Evolutionary conservation across 176 grass and related monocot genomes (phyloP).

Genomic region (Otatea glauca): DNA sequence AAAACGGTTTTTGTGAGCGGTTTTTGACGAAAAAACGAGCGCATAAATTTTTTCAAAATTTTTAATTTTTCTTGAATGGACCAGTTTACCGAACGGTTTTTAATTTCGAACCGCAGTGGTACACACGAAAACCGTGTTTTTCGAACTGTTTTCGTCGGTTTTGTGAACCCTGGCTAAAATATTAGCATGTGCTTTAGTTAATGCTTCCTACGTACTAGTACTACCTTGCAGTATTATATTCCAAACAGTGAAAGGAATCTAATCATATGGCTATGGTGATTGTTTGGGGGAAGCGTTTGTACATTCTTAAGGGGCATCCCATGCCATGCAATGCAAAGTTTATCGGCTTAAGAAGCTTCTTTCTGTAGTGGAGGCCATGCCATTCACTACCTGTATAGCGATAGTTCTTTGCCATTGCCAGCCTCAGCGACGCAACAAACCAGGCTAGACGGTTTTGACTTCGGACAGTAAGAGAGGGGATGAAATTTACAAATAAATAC

Average conservation of each 20-base stretch:
- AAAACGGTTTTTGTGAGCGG: too few relatives aligned
- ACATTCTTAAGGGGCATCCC: not conserved
- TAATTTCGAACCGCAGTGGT: too few relatives aligned
- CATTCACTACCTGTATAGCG: not conserved
- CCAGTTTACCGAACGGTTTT: too few relatives aligned
- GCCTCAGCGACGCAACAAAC: not conserved
- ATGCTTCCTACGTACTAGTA: conserved; percentile 14
- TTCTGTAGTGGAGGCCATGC: not conserved
- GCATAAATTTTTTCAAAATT: too few relatives aligned
- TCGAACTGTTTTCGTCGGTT: too few relatives aligned
- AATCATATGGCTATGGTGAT: not conserved
- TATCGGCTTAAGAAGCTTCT: conserved; percentile 33
- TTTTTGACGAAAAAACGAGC: too few relatives aligned
- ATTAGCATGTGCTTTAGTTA: conserved; percentile 40
- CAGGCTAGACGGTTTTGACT: not conserved
- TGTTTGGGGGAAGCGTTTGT: not conserved
- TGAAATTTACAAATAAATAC: too few relatives aligned
- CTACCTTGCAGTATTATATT: conserved; percentile 16
- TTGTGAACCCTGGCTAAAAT: too few relatives aligned
- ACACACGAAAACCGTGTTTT: too few relatives aligned
- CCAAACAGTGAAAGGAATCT: conserved; percentile 4
- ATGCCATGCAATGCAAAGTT: not conserved
- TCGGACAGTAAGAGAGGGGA: too few relatives aligned
- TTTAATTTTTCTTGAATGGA: too few relatives aligned
- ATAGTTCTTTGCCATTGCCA: not conserved